Evolutionary conservation across 768 basidiomycete genomes (phyloP).

Genomic region (Cyclocybe aegerita): DNA sequence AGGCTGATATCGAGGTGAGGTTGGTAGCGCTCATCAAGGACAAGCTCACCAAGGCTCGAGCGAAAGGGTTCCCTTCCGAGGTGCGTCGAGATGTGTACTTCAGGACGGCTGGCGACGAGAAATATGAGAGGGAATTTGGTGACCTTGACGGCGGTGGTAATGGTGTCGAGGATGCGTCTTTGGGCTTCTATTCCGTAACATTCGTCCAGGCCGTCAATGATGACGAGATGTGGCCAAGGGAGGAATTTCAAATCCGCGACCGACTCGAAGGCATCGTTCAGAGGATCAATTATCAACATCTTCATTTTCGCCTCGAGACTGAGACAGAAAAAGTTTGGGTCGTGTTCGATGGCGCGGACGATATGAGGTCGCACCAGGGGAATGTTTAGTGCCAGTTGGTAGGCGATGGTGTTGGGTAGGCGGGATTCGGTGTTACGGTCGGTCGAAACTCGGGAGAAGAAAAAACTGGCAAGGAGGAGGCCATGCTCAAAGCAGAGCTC

Average conservation of each 20-base stretch:
- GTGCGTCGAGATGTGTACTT: constrained; percentile 16
- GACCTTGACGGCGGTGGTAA: neutral
- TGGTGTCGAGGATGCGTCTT: constrained; percentile 7
- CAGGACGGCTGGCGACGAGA: constrained; percentile 23
- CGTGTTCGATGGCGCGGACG: constrained; percentile 7
- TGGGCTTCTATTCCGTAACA: constrained; percentile 13
- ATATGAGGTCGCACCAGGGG: constrained; percentile 5
- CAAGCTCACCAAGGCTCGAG: neutral
- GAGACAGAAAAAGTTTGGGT: constrained; percentile 15
- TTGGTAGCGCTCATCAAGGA: constrained; percentile 6
- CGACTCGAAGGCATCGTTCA: neutral
- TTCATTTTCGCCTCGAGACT: constrained; percentile 13
- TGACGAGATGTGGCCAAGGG: constrained; percentile 5
- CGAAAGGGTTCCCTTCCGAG: neutral
- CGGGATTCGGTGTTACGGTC: constrained; percentile 20
- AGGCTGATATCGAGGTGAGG: constrained; percentile 15
- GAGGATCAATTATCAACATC: constrained; percentile 14
- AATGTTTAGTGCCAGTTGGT: constrained; percentile 21
- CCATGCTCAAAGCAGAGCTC: constrained; percentile 12
- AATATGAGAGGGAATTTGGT: constrained; percentile 19
- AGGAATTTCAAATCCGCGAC: neutral
- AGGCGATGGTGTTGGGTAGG: constrained; percentile 30
- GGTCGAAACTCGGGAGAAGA: constrained; percentile 29
- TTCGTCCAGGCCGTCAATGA: constrained; percentile 28
- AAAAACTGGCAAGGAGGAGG: constrained; percentile 30